These are phyloP conservation scores for Monocercomonoides exilis DNA, from an alignment of 78 protist genomes.

Conservation along the genomic window DNA sequence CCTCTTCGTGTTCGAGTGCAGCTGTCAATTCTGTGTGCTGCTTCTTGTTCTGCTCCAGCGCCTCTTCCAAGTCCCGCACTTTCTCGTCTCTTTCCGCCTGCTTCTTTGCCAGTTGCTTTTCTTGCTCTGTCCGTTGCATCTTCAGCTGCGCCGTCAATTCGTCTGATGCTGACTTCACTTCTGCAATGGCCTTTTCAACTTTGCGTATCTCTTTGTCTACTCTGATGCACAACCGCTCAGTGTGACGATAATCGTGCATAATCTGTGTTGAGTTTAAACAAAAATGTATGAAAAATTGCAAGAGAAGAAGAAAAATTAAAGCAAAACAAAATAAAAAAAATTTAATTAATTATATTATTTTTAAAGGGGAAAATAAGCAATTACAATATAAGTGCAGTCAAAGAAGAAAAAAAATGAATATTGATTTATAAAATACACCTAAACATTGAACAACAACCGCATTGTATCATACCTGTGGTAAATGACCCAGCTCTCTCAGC, in stretches of 20 bases:
- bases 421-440: too few relatives aligned
- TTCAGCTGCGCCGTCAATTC: not conserved
- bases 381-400: too few relatives aligned
- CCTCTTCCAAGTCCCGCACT: not conserved
- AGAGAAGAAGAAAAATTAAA: too few relatives aligned
- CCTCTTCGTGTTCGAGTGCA: not conserved
- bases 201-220: not conserved
- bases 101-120: not conserved
- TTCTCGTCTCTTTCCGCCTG: not conserved
- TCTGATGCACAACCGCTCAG: not conserved
- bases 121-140: not conserved
- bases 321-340: too few relatives aligned
- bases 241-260: not conserved
- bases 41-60: not conserved
- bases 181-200: not conserved
- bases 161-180: not conserved
- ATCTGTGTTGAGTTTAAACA: too few relatives aligned
- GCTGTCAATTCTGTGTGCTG: not conserved
- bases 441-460: too few relatives aligned
- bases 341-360: too few relatives aligned
- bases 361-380: too few relatives aligned
- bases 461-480: not conserved
- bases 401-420: too few relatives aligned
- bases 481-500: not conserved
- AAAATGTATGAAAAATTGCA: too few relatives aligned